Conservation (phyloP, 2,329 filamentous ascomycete genomes). For the Phialocephala sp. region DNA sequence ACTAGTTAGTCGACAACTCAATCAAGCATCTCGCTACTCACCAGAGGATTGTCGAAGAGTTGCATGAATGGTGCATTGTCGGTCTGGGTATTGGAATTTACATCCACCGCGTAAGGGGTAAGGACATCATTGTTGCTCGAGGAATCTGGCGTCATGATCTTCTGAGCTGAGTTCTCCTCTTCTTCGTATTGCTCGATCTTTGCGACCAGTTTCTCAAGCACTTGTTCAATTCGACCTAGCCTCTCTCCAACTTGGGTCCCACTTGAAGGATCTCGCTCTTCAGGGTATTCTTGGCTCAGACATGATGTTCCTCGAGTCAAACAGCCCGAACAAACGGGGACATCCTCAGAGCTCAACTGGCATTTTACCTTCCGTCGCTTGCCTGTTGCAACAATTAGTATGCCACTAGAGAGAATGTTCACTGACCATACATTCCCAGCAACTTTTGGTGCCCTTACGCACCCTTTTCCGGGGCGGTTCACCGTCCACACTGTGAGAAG, state of each 20-base stretch:
- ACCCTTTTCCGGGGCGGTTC: slow-evolving; percentile 40
- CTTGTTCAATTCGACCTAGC: slow-evolving; percentile 39
- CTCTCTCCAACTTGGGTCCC: slow-evolving; percentile 39
- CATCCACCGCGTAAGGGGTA: slow-evolving; percentile 30
- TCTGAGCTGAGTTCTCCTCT: slow-evolving; percentile 34
- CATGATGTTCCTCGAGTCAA: slow-evolving; percentile 46
- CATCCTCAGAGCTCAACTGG: slow-evolving; percentile 47
- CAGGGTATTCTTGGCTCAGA: slow-evolving; percentile 42
- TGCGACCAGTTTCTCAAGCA: slow-evolving; percentile 39
- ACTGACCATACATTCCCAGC: slow-evolving; percentile 59
- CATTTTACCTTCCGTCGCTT: slow-evolving; percentile 58
- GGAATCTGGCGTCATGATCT: slow-evolving; percentile 40
- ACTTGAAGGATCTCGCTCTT: slow-evolving; percentile 38
- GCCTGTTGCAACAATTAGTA: slow-evolving; percentile 24
- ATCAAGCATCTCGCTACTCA: slow-evolving; percentile 22
- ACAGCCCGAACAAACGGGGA: slow-evolving; percentile 53
- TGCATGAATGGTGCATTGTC: slow-evolving; percentile 37
- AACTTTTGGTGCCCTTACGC: slow-evolving; percentile 60
- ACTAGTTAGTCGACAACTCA: slow-evolving; percentile 4
- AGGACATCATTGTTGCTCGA: slow-evolving; percentile 37
- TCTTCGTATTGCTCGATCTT: slow-evolving; percentile 41
- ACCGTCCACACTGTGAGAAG: slow-evolving; percentile 24
- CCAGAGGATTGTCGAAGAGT: slow-evolving; percentile 40
- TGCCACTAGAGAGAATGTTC: not conserved
- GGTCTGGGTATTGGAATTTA: slow-evolving; percentile 13